phyloP scores from a whole-genome alignment of 495 filamentous ascomycete genomes.

The Aspergillus carlsbadensis region DNA sequence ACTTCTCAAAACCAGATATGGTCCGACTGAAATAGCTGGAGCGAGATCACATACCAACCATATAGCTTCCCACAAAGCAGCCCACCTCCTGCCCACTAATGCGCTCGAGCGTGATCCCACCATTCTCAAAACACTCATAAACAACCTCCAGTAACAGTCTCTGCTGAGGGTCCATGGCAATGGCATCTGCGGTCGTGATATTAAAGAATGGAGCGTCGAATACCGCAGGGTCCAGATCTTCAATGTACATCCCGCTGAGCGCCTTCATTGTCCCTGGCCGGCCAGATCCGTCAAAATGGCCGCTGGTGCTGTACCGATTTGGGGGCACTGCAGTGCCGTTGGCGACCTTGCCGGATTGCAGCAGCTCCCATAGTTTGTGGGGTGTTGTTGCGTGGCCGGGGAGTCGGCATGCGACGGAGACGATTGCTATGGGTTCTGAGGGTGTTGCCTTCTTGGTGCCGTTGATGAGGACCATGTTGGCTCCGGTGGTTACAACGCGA shows the following conservation, averaged over 20 bases:
- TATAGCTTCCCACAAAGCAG: conserved; percentile 1
- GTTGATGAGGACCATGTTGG: too few relatives aligned
- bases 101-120: too few relatives aligned
- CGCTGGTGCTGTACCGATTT: neutral
- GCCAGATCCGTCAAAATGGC: neutral
- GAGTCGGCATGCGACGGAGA: conserved; percentile 28
- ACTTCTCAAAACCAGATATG: too few relatives aligned
- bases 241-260: conserved; percentile 38
- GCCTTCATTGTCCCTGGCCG: conserved; percentile 15
- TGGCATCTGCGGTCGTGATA: conserved; percentile 42
- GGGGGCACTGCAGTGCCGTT: conserved; percentile 22
- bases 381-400: conserved; percentile 22
- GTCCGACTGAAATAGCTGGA: too few relatives aligned
- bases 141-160: conserved; percentile 42
- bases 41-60: conserved; percentile 16
- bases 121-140: conserved; percentile 48
- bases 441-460: too few relatives aligned
- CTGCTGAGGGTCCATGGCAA: conserved; percentile 50
- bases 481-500: too few relatives aligned
- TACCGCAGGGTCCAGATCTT: conserved; percentile 47
- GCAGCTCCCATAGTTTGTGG: conserved; percentile 28
- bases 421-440: conserved; percentile 29
- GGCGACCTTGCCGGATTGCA: conserved; percentile 24
- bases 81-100: too few relatives aligned
- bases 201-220: conserved; percentile 60